These are phyloP conservation scores for Colletotrichum sp. DNA, from an alignment of 2,329 filamentous ascomycete species.

Conservation along the genomic window DNA sequence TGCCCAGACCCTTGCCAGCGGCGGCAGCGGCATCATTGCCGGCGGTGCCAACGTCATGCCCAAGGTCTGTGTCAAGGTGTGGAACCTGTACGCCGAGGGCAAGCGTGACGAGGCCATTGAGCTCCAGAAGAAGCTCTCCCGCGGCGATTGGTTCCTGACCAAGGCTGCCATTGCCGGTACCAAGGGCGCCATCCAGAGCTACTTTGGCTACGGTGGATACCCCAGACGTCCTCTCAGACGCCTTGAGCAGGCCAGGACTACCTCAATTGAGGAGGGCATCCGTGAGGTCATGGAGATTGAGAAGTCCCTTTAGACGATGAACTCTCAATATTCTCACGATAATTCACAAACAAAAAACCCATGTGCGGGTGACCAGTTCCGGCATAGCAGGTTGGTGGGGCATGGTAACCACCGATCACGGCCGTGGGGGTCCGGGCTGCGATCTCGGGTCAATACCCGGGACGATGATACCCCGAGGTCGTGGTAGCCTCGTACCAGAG, in stretches of 20 bases:
- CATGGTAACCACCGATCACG: conserved; percentile 6
- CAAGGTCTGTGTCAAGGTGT: conserved; percentile 79
- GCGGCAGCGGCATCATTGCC: conserved; percentile 84
- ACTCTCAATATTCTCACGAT: not conserved
- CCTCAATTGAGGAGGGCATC: conserved; percentile 59
- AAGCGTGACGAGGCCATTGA: conserved; percentile 77
- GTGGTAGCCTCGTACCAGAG: not conserved
- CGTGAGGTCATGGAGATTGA: conserved; percentile 72
- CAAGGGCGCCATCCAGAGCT: conserved; percentile 80
- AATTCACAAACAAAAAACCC: not conserved
- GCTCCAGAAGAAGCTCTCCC: conserved; percentile 78
- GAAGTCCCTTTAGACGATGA: conserved; percentile 46
- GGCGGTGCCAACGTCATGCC: conserved; percentile 87
- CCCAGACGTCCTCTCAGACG: conserved; percentile 76
- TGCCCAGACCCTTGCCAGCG: conserved; percentile 78
- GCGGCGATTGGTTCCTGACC: conserved; percentile 83
- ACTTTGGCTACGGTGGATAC: conserved; percentile 82
- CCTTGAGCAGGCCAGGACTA: conserved; percentile 61
- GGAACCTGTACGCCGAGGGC: conserved; percentile 76
- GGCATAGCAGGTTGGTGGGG: not conserved
- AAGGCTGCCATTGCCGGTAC: conserved; percentile 86
- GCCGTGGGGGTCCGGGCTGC: not conserved
- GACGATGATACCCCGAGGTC: conserved; percentile 12
- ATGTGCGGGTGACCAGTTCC: not conserved
- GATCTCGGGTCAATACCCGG: conserved; percentile 13